Conservation (phyloP, 345 rosid genomes). For the Gynandropsis gynandra region DNA sequence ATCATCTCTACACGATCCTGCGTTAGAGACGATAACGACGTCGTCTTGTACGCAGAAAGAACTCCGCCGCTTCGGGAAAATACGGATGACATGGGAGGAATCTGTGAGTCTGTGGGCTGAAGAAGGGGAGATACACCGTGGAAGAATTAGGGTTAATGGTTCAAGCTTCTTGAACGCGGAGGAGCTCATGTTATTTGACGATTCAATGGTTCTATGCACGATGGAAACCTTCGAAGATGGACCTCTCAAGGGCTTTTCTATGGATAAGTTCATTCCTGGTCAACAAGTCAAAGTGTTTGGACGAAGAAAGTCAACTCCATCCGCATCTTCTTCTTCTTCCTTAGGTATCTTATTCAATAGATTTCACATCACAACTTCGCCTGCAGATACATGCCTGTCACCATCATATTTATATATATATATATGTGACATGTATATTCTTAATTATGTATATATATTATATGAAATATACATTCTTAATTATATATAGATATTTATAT, state of each 20-base stretch:
- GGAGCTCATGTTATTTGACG: slow-evolving; percentile 77
- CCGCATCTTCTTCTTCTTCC: slow-evolving; percentile 37
- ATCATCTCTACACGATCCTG: slow-evolving; percentile 18
- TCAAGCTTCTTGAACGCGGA: slow-evolving; percentile 83
- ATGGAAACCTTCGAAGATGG: slow-evolving; percentile 89
- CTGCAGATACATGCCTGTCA: too few relatives aligned
- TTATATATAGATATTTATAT: too few relatives aligned
- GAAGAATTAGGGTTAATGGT: slow-evolving; percentile 71
- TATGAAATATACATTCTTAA: too few relatives aligned
- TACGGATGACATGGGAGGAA: slow-evolving; percentile 95
- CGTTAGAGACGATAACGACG: slow-evolving; percentile 29
- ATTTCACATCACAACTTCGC: neutral
- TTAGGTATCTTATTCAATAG: slow-evolving; percentile 34
- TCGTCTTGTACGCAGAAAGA: slow-evolving; percentile 42
- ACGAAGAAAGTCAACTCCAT: slow-evolving; percentile 49
- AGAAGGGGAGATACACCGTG: slow-evolving; percentile 75
- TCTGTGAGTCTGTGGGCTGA: slow-evolving; percentile 94
- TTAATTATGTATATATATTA: too few relatives aligned
- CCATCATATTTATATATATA: neutral
- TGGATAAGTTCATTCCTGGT: slow-evolving; percentile 74
- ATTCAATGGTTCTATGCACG: slow-evolving; percentile 73
- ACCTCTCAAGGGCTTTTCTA: slow-evolving; percentile 69
- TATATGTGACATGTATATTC: too few relatives aligned
- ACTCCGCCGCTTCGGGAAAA: slow-evolving; percentile 79
- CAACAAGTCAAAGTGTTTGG: slow-evolving; percentile 92